Percentiles rank a stretch among this genome's conserved stretches.
These are phyloP conservation scores for Diaporthe citrichinensis DNA, from an alignment of 2,329 filamentous ascomycete species.

Conservation along the genomic window DNA sequence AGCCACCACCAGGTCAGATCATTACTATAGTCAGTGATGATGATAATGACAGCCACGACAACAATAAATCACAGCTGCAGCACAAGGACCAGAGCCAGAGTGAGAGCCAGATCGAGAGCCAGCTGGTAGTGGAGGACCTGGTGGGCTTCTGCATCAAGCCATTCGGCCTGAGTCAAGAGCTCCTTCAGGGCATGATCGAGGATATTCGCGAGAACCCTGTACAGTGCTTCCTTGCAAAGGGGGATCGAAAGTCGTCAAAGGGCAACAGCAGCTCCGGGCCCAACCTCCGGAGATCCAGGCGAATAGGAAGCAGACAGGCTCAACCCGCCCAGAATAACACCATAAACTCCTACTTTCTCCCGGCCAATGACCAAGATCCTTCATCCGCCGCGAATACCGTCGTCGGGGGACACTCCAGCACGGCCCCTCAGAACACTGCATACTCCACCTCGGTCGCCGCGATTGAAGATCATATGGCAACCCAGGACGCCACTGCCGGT, in stretches of 20 bases:
- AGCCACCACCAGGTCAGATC: constrained; percentile 13
- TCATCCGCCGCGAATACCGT: neutral
- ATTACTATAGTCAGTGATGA: constrained; percentile 31
- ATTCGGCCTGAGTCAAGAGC: neutral
- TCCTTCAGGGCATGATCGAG: neutral
- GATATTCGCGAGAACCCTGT: neutral
- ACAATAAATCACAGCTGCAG: neutral
- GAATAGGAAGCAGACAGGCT: neutral
- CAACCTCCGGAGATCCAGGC: neutral
- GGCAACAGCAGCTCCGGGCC: neutral
- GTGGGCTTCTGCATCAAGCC: neutral
- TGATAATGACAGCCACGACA: neutral
- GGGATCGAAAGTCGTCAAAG: neutral
- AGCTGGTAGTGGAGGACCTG: neutral
- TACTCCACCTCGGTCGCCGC: neutral
- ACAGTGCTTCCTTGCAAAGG: neutral
- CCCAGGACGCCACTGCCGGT: neutral
- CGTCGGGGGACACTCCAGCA: too few relatives aligned
- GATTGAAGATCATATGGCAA: neutral
- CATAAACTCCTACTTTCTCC: neutral
- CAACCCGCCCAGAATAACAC: neutral
- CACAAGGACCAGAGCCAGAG: neutral
- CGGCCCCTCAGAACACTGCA: neutral
- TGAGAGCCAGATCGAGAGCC: neutral
- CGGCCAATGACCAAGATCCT: neutral